Evolutionary conservation across 495 filamentous ascomycete genomes (phyloP).

Genomic region (Penicillium chermesinum): DNA sequence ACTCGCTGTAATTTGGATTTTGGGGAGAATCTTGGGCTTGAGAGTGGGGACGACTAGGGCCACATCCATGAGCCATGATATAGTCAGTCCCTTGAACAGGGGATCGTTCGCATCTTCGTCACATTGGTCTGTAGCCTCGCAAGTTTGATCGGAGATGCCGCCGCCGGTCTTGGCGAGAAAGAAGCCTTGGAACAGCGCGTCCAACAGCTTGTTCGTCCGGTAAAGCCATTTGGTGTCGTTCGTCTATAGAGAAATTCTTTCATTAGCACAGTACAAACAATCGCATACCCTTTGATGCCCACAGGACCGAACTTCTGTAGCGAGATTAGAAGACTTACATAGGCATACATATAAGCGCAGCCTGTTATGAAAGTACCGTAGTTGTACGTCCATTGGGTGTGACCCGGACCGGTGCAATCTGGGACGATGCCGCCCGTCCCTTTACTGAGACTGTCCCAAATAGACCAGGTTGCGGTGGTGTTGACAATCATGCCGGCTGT

Average conservation of each 20-base stretch:
- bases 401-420: conserved; percentile 25
- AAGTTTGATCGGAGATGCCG: conserved; percentile 58
- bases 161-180: conserved; percentile 31
- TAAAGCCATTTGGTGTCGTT: not conserved
- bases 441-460: conserved; percentile 52
- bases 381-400: conserved; percentile 67
- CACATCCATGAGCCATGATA: conserved; percentile 66
- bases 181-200: not conserved
- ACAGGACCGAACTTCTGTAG: too few species aligned
- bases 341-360: conserved; percentile 67
- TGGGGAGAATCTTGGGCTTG: not conserved
- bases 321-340: too few species aligned
- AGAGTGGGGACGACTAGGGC: conserved; percentile 48
- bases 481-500: conserved; percentile 48
- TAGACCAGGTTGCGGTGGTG: conserved; percentile 49
- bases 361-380: conserved; percentile 62
- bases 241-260: not conserved
- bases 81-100: conserved; percentile 68
- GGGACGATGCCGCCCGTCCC: conserved; percentile 40
- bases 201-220: not conserved
- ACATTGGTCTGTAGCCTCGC: conserved; percentile 55
- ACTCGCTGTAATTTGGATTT: not conserved
- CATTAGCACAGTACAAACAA: too few species aligned
- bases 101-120: conserved; percentile 54
- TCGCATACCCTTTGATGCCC: too few species aligned